Conservation (phyloP, 495 filamentous ascomycete species). For the Pyronema domesticum region DNA sequence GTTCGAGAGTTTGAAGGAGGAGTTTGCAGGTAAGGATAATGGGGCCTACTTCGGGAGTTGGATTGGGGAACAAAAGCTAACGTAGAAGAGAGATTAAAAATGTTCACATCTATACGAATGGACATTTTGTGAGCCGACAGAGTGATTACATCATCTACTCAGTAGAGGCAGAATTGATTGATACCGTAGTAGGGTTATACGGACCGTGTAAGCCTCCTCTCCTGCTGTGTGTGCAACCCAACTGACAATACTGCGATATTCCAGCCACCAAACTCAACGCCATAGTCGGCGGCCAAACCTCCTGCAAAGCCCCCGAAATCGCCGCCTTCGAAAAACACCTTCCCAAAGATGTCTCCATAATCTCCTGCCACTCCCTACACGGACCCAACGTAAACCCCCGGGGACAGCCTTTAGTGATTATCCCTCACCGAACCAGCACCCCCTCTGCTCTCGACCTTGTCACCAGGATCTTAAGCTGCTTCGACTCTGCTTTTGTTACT, state of each 20-base stretch:
- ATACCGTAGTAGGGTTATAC: constrained; percentile 63
- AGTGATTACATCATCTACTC: constrained; percentile 97
- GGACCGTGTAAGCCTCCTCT: constrained; percentile 59
- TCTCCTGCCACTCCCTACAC: constrained; percentile 93
- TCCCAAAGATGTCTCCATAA: constrained; percentile 73
- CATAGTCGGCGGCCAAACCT: constrained; percentile 93
- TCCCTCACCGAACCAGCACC: constrained; percentile 75
- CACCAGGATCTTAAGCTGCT: constrained; percentile 58
- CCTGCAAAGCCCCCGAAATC: constrained; percentile 94
- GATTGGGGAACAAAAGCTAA: constrained; percentile 6
- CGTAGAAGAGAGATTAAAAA: constrained; percentile 27
- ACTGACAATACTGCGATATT: not conserved
- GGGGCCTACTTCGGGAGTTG: constrained; percentile 30
- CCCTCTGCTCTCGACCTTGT: constrained; percentile 53
- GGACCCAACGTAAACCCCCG: constrained; percentile 75
- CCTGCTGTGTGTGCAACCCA: constrained; percentile 11
- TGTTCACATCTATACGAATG: constrained; percentile 68
- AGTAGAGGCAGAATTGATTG: constrained; percentile 83
- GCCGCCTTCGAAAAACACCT: constrained; percentile 80
- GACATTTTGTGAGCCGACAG: constrained; percentile 79
- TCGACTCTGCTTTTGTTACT: constrained; percentile 65
- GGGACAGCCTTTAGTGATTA: constrained; percentile 77
- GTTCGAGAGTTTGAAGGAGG: constrained; percentile 53
- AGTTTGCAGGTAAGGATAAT: constrained; percentile 46
- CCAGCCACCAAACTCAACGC: constrained; percentile 82